These are phyloP conservation scores for Trametes sanguinea DNA, from an alignment of 768 basidiomycete genomes.

Conservation along the genomic window DNA sequence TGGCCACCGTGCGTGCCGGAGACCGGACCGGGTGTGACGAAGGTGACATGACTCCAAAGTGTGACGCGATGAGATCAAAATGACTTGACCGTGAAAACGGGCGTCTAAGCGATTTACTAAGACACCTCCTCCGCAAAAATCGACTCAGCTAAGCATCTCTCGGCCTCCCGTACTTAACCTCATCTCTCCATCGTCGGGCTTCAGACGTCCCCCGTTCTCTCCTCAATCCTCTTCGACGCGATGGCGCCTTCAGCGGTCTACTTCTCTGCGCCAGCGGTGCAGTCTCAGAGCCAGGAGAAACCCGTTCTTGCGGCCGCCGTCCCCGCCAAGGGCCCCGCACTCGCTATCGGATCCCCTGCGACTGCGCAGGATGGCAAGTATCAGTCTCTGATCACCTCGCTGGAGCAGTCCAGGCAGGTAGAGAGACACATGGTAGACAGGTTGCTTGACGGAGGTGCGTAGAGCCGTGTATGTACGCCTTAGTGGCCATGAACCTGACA, in stretches of 20 bases:
- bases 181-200: background rate
- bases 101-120: conserved; percentile 19
- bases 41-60: conserved; percentile 15
- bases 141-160: conserved; percentile 13
- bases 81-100: conserved; percentile 18
- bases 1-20: conserved; percentile 7
- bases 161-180: conserved; percentile 3
- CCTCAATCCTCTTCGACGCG: background rate
- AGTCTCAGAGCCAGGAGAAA: conserved; percentile 28
- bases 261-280: conserved; percentile 21
- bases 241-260: conserved; percentile 70
- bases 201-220: background rate
- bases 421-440: conserved; percentile 85
- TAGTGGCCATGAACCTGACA: background rate
- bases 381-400: conserved; percentile 63
- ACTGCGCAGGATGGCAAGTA: conserved; percentile 82
- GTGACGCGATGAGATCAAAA: conserved; percentile 24
- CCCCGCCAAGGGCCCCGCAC: conserved; percentile 47
- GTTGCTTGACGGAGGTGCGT: conserved; percentile 75
- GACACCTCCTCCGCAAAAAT: conserved; percentile 9
- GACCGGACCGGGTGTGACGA: conserved; percentile 7
- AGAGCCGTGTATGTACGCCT: background rate
- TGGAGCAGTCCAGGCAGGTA: conserved; percentile 56
- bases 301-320: conserved; percentile 28
- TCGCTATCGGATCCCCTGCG: conserved; percentile 76